Evolutionary conservation across 192 early-diverging fungal genomes (phyloP), one percentile per base, ranked within the genome.

Genomic region (Umbelopsis sp.): DNA sequence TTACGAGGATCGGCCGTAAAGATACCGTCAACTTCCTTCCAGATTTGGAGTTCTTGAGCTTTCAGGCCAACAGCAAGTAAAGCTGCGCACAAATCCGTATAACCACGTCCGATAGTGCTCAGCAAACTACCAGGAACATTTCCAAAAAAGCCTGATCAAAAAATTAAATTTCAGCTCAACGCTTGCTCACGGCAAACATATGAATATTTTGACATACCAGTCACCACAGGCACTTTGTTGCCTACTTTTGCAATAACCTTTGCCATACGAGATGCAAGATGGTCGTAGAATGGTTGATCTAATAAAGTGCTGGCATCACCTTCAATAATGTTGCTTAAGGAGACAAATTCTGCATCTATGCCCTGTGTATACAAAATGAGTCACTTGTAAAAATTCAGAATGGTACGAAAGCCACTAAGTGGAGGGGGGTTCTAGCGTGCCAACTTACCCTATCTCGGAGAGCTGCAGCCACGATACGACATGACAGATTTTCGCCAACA

Each of bases 1-100:
- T 97, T 97, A 36, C 95, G 91, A n/a, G 95, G 95, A 72, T 97
- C 95, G 0, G 94, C 95, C 0, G 94, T 97, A 74, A 97, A 97
- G 56, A 97, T 97, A 41, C 95, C 95, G 71, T 97, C 95, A 3
- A 97, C 95, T 71, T 97, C 95, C 81, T 97, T 97, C 93, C 93
- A 97, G n/a, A 97, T 91, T 74, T 97, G 95, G 47, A 97, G 83
- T 74, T 97, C 95, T 14, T 86, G 78, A 4, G 94, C 94, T 21
- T 83, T 72, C 14, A 94, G 72, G 3, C 86, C 95, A 12, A 96
- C 95, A 1, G 95, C 92, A 45, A 91, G 82, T 54, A 97, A 85
- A 2, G 95, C 95, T 29, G 95, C 95, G 16, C 94, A 95, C 69
- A 97, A 83, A 71, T 97, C 95, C 0, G 95, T 97, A 80, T 97